Conservation (phyloP, 768 basidiomycete species). For the Russula sp. region DNA sequence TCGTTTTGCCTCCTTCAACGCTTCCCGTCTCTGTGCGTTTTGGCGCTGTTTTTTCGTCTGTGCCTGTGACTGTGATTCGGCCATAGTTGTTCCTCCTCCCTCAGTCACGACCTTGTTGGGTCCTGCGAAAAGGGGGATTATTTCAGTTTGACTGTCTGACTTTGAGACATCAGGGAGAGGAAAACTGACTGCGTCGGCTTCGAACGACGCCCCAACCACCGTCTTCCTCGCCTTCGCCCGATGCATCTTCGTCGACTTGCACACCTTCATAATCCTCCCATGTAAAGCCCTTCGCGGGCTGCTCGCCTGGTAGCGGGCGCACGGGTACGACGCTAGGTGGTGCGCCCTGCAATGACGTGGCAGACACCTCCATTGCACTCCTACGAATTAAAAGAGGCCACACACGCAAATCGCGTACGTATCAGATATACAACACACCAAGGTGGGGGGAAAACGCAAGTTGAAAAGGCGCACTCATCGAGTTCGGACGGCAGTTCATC, state of each 20-base stretch:
- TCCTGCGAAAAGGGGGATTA: conserved; percentile 6
- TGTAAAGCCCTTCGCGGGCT: conserved; percentile 57
- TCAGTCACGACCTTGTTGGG: conserved; percentile 17
- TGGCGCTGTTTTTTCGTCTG: conserved; percentile 65
- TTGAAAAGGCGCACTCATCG: conserved; percentile 50
- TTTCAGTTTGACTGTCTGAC: not conserved
- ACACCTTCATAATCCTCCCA: conserved; percentile 77
- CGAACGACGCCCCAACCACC: conserved; percentile 72
- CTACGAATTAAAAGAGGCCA: conserved; percentile 8
- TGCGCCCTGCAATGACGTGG: conserved; percentile 30
- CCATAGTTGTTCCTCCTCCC: not conserved
- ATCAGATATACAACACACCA: conserved; percentile 12
- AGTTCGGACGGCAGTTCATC: conserved; percentile 50
- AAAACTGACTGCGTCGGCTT: conserved; percentile 35
- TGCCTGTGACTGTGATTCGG: conserved; percentile 38
- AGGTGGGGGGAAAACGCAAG: conserved; percentile 16
- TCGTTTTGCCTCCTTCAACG: conserved; percentile 48
- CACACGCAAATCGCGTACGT: not conserved
- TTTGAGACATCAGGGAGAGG: not conserved
- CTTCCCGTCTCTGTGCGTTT: conserved; percentile 53
- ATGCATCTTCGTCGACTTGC: conserved; percentile 48
- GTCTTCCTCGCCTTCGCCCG: conserved; percentile 58
- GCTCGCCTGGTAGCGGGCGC: conserved; percentile 46
- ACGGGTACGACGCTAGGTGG: conserved; percentile 67
- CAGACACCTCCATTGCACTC: conserved; percentile 55